Evolutionary conservation across 129 eudicot genomes (phyloP).

Genomic region (Flaveria ramosissima): DNA sequence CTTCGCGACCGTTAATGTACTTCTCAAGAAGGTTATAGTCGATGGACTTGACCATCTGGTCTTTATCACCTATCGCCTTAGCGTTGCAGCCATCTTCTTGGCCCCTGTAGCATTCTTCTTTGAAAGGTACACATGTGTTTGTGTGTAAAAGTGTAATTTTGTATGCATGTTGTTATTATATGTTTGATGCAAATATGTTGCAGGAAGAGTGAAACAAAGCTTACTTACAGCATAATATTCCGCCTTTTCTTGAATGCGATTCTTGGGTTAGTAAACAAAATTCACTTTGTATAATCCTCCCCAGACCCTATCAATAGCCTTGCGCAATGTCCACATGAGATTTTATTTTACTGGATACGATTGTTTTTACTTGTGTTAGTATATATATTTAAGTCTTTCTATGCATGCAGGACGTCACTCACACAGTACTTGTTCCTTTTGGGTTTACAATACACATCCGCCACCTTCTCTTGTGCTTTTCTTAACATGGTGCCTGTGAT

Average conservation of each 20-base stretch:
- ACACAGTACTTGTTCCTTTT: conserved; percentile 66
- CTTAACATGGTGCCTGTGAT: conserved; percentile 69
- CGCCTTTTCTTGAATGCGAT: conserved; percentile 63
- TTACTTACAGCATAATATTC: conserved; percentile 45
- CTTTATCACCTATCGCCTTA: conserved; percentile 64
- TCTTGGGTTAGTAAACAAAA: conserved; percentile 49
- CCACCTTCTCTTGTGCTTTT: conserved; percentile 72
- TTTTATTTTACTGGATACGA: too few species aligned
- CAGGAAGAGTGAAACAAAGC: conserved; percentile 55
- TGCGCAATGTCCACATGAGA: too few species aligned
- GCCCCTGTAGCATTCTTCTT: conserved; percentile 59
- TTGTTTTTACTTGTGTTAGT: neutral
- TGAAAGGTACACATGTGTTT: conserved; percentile 47
- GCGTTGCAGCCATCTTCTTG: conserved; percentile 53
- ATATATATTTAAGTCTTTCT: conserved; percentile 2
- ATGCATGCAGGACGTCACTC: conserved; percentile 53
- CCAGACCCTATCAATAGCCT: too few species aligned
- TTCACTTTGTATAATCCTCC: neutral
- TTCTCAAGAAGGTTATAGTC: conserved; percentile 57
- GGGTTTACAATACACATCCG: conserved; percentile 65
- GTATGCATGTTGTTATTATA: conserved; percentile 9
- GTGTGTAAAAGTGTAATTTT: neutral
- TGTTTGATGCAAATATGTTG: conserved; percentile 23
- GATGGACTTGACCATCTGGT: conserved; percentile 60
- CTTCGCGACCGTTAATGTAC: conserved; percentile 59